Conservation (phyloP, 345 rosid genomes). For the Lagerstroemia speciosa region DNA sequence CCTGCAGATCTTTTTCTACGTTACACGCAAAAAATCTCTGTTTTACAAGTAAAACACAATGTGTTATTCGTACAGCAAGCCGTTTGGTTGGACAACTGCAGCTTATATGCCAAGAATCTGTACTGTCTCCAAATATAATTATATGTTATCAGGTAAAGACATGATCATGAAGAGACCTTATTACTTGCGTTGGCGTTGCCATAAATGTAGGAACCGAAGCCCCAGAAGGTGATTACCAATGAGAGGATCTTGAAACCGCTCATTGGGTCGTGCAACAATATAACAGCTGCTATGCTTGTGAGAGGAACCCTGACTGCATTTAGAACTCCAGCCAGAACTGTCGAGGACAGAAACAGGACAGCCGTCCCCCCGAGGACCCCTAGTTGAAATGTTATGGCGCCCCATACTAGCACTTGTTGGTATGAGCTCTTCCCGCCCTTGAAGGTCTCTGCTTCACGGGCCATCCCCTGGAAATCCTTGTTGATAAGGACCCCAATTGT, state of each 20-base stretch:
- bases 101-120: background rate
- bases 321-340: conserved; percentile 73
- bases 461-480: conserved; percentile 44
- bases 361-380: conserved; percentile 71
- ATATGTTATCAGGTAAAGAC: background rate
- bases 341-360: conserved; percentile 63
- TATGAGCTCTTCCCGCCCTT: conserved; percentile 44
- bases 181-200: conserved; percentile 32
- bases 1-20: background rate
- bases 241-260: conserved; percentile 83
- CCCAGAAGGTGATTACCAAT: conserved; percentile 73
- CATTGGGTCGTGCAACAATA: conserved; percentile 74
- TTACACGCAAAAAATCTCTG: background rate
- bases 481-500: conserved; percentile 50
- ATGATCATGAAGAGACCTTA: conserved; percentile 7
- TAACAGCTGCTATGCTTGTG: conserved; percentile 68
- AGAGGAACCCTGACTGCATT: conserved; percentile 80
- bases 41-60: background rate
- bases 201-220: conserved; percentile 64
- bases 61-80: background rate
- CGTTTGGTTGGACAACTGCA: background rate
- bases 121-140: background rate
- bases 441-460: conserved; percentile 37
- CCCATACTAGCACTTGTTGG: conserved; percentile 46
- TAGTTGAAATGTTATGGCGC: conserved; percentile 58